phyloP scores from a whole-genome alignment of 1,284 basidiomycete species.

The Trametes pubescens region DNA sequence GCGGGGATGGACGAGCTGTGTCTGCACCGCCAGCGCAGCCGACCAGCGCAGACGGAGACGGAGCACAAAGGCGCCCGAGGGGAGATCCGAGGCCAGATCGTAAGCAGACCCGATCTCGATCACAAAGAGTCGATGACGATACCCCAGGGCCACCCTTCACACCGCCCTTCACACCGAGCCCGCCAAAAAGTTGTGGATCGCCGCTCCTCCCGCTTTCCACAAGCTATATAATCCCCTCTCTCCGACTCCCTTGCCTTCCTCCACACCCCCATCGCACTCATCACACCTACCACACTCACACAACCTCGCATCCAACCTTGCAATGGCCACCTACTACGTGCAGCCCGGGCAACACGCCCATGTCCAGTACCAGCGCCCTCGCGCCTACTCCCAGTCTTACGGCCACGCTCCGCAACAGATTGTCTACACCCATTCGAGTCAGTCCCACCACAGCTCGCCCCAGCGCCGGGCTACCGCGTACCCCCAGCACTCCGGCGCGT shows the following conservation, averaged over 20 bases:
- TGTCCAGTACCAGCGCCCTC: constrained; percentile 27
- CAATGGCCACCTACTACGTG: constrained; percentile 39
- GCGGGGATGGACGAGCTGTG: constrained; percentile 11
- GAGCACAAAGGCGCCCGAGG: constrained; percentile 13
- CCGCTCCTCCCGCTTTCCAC: constrained; percentile 21
- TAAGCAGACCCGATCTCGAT: constrained; percentile 13
- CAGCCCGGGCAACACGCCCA: constrained; percentile 29
- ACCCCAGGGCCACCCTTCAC: constrained; percentile 15
- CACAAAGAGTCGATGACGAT: constrained; percentile 26
- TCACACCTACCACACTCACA: background rate
- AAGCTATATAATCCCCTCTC: constrained; percentile 18
- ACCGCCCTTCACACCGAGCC: constrained; percentile 15
- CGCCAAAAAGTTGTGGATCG: constrained; percentile 29
- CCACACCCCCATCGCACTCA: constrained; percentile 11
- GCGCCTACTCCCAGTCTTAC: constrained; percentile 35
- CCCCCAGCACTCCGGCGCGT: constrained; percentile 21
- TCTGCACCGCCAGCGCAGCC: constrained; percentile 5
- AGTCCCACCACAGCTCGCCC: constrained; percentile 27
- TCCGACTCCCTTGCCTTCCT: constrained; percentile 11
- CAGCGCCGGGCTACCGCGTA: constrained; percentile 25
- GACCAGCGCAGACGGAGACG: constrained; percentile 4
- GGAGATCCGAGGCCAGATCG: constrained; percentile 14
- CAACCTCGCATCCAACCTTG: constrained; percentile 7
- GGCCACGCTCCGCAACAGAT: constrained; percentile 18
- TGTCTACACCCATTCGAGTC: constrained; percentile 27